phyloP scores from a whole-genome alignment of 108 stramenopile genomes.

The Nitzschia sp. region DNA sequence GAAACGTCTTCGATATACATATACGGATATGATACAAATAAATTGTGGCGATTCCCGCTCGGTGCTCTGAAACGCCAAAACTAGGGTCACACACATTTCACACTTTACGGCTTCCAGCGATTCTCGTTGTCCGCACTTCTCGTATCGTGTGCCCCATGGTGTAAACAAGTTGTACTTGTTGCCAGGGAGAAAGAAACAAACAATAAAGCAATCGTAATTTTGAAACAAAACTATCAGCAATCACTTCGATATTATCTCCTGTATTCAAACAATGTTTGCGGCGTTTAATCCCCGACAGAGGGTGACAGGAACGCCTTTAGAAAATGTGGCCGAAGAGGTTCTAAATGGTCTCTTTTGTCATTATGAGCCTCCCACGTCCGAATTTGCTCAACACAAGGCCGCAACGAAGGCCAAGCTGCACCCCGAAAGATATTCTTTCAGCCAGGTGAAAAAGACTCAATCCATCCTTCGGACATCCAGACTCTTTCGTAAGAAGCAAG shows the following conservation, averaged over 20 bases:
- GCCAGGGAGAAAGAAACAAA: not conserved
- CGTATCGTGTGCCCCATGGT: no score
- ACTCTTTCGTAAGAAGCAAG: constrained; percentile 19
- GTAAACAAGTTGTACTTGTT: not conserved
- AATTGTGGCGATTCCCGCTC: not conserved
- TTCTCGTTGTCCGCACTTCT: no score
- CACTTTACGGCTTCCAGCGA: not conserved
- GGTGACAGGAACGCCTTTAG: constrained; percentile 18
- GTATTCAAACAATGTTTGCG: not conserved
- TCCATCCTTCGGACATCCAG: constrained; percentile 1
- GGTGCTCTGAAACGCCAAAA: not conserved
- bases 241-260: not conserved
- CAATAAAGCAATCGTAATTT: not conserved
- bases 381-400: constrained; percentile 26
- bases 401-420: not conserved
- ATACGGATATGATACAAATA: no score
- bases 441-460: not conserved
- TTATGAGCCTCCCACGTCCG: constrained; percentile 49
- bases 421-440: constrained; percentile 11
- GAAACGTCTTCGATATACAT: no score
- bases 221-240: not conserved
- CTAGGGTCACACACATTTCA: not conserved
- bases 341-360: constrained; percentile 51
- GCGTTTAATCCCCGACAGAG: constrained; percentile 8
- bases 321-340: constrained; percentile 50